Evolutionary conservation across 306 rosid species (phyloP), one percentile per base, ranked within the genome.

Genomic region (Medicago lupulina): DNA sequence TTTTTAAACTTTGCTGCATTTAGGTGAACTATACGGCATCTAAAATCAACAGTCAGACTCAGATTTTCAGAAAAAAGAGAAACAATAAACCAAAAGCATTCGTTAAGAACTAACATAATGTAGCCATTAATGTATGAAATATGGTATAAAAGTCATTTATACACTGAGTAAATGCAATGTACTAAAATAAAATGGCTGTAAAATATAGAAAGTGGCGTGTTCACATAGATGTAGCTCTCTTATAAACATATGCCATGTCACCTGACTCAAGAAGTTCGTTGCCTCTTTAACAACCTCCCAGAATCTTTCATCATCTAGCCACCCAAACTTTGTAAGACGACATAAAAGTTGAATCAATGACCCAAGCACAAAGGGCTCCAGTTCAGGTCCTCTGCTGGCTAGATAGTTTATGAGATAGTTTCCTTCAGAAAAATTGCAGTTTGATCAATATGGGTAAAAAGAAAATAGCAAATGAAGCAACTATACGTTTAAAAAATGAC

Each of bases 271-370:
- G 82, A 85, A 85, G 77, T 82, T 40, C 67, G 54, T 80, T 28
- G 81, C 80, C 75, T 85, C 89, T 36, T 76, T 73, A 65, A 85
- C 82, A 73, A 73, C 83, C 40, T 80, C 89, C 60, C 67, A 19
- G 78, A 85, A 85, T 68, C 83, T 79, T 8, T 82, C 89, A 82
- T 85, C 89, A 61, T 85, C 88, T 18, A 85, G 84, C 88, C 86
- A 85, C 28, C 89, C 86, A 55, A 82, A 73, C 73, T 85, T 85
- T 10, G 89, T 79, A 79, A 79, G 70, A 38, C 89, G 82, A 73
- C 86, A 82, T 54, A 79, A 76, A 65, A 85, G 86, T 73, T 82
- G 89, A 59, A 82, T 80, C 70, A 85, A 63, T 14, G 89, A 85
- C 67, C 72, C 89, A 19, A 76, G 82, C 70, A 85, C 86, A 82